Evolutionary conservation across 352 stramenopile species (phyloP).

Genomic region (Phytophthora macrochlamydospora): DNA sequence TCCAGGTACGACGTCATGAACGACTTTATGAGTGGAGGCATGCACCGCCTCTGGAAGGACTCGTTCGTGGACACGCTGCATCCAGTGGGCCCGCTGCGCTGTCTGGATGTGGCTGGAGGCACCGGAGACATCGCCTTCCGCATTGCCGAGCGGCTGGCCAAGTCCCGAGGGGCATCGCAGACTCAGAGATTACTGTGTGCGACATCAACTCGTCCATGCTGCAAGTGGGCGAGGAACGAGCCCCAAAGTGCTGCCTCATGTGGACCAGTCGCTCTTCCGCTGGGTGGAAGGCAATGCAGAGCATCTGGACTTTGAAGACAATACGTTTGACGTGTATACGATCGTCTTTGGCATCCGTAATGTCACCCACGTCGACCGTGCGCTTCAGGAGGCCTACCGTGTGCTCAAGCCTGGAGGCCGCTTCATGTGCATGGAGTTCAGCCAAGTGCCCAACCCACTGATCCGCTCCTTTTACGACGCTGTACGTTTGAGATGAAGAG

Average conservation of each 20-base stretch:
- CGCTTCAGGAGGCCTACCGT: conserved; percentile 94
- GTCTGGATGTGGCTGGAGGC: conserved; percentile 98
- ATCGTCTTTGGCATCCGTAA: conserved; percentile 99
- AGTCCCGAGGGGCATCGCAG: conserved; percentile 35
- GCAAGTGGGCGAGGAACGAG: conserved; percentile 92
- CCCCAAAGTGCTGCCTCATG: conserved; percentile 70
- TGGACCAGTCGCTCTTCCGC: conserved; percentile 62
- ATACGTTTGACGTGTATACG: conserved; percentile 98
- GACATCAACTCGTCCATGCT: conserved; percentile 99
- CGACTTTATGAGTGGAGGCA: conserved; percentile 98
- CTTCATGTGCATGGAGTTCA: conserved; percentile 99
- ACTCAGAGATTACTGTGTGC: conserved; percentile 94
- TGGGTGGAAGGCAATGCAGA: conserved; percentile 98
- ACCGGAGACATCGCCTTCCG: conserved; percentile 99
- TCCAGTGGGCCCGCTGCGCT: conserved; percentile 71
- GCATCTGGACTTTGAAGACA: conserved; percentile 93
- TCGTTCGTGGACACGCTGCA: conserved; percentile 92
- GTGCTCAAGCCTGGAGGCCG: conserved; percentile 96
- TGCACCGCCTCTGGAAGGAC: conserved; percentile 98
- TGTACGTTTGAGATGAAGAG: conserved; percentile 38
- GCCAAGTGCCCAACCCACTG: conserved; percentile 92
- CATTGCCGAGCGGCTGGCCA: conserved; percentile 83
- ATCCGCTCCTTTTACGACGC: conserved; percentile 95
- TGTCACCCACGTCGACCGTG: conserved; percentile 96
- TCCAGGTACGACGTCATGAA: conserved; percentile 98